Conservation (phyloP, 208 protist species). For the Acanthamoeba royreba region DNA sequence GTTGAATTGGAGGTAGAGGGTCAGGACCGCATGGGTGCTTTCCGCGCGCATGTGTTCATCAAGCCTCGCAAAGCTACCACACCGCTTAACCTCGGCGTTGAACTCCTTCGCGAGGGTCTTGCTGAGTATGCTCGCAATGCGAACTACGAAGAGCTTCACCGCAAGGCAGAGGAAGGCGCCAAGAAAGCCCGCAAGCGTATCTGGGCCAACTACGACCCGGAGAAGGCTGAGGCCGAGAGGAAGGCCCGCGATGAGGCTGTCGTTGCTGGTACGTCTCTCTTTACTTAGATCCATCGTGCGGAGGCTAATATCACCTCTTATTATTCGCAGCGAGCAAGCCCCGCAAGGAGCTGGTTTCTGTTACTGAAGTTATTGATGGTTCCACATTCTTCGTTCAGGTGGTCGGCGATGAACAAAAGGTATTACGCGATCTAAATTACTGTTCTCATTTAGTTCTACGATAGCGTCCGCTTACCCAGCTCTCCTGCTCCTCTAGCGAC, state of each 20-base stretch:
- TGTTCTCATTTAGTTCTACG: too few species aligned
- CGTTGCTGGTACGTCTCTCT: not conserved
- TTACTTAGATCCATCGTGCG: not conserved
- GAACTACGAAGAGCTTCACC: conserved; percentile 29
- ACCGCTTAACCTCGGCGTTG: conserved; percentile 20
- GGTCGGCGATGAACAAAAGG: conserved; percentile 19
- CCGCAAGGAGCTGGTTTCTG: not conserved
- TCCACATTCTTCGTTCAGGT: conserved; percentile 42
- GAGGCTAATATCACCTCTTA: not conserved
- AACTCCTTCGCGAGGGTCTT: conserved; percentile 14
- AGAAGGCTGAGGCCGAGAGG: conserved; percentile 34
- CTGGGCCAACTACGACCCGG: conserved; percentile 60
- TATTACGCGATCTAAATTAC: too few species aligned
- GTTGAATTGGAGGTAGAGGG: conserved; percentile 64
- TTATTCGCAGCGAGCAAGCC: not conserved
- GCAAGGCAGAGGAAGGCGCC: conserved; percentile 49
- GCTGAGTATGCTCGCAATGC: conserved; percentile 2
- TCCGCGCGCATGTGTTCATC: conserved; percentile 48
- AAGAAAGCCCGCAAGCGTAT: conserved; percentile 26
- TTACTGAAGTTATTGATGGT: conserved; percentile 34
- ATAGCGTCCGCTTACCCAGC: not conserved
- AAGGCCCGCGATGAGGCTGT: conserved; percentile 4
- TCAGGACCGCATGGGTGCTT: conserved; percentile 46
- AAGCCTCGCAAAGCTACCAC: not conserved
- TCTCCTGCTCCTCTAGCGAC: not conserved